Conservation (phyloP, 768 basidiomycete genomes). For the Lactarius deliciosus region DNA sequence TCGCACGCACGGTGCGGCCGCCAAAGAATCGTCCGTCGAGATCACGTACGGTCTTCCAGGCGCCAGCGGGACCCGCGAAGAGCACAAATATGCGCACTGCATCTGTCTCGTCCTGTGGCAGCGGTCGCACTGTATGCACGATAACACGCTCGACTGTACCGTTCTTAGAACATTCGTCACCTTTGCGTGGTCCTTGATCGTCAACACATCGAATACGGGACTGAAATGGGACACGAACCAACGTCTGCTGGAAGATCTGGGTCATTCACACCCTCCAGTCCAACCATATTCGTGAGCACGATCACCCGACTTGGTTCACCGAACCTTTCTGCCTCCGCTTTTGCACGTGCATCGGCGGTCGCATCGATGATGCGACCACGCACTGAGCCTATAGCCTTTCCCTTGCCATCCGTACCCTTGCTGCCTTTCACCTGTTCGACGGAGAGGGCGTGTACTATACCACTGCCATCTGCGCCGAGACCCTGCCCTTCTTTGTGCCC, state of each 20-base stretch:
- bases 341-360: conserved; percentile 77
- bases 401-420: conserved; percentile 41
- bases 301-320: conserved; percentile 91
- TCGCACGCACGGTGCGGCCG: conserved; percentile 76
- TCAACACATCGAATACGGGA: conserved; percentile 15
- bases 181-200: conserved; percentile 39
- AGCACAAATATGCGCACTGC: conserved; percentile 88
- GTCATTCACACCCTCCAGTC: conserved; percentile 78
- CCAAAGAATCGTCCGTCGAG: conserved; percentile 93
- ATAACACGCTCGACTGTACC: conserved; percentile 91
- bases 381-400: conserved; percentile 52
- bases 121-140: conserved; percentile 73
- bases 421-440: conserved; percentile 63
- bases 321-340: conserved; percentile 76
- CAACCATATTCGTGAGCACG: conserved; percentile 88
- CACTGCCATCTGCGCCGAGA: conserved; percentile 77
- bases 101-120: conserved; percentile 66
- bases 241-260: conserved; percentile 86
- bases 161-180: conserved; percentile 89
- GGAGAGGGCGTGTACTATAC: conserved; percentile 85
- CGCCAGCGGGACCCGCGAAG: conserved; percentile 88
- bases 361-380: conserved; percentile 91
- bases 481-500: conserved; percentile 95
- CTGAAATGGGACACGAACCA: conserved; percentile 46
- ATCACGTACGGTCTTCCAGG: conserved; percentile 94